Percentiles rank a stretch among this genome's conserved stretches.
Evolutionary conservation across 1,139 yeast species (phyloP).

Genomic region (Debaryomycetaceae sp.): DNA sequence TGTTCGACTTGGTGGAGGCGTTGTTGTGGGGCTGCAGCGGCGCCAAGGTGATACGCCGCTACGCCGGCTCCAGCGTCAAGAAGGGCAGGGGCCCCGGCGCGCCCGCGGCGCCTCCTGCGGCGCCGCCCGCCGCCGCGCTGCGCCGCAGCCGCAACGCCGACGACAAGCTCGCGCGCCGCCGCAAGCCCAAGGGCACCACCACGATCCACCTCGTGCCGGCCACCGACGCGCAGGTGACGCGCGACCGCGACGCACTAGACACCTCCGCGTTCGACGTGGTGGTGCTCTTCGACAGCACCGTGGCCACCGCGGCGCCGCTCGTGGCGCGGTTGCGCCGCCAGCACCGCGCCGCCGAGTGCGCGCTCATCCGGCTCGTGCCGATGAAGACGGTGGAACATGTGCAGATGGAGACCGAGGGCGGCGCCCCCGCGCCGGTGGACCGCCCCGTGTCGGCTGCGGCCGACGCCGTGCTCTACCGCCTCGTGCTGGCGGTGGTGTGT

Average conservation of each 20-base stretch:
- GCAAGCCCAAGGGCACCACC: constrained; percentile 3
- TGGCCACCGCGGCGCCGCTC: constrained; percentile 36
- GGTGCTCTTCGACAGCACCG: constrained; percentile 69
- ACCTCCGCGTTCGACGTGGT: constrained; percentile 52
- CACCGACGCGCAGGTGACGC: constrained; percentile 29
- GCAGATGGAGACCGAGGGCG: constrained; percentile 27
- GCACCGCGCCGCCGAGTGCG: constrained; percentile 22
- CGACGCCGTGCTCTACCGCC: constrained; percentile 52
- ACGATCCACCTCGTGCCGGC: constrained; percentile 43
- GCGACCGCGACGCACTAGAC: constrained; percentile 20
- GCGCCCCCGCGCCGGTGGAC: constrained; percentile 11
- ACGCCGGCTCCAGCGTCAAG: constrained; percentile 52
- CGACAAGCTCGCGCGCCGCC: not conserved
- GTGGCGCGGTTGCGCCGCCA: constrained; percentile 29
- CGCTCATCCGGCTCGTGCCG: constrained; percentile 57
- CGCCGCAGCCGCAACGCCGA: not conserved
- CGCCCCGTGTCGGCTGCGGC: constrained; percentile 20
- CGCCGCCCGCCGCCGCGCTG: constrained; percentile 7
- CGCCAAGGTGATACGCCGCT: constrained; percentile 50
- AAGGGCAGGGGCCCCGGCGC: constrained; percentile 20
- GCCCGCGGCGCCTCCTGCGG: constrained; percentile 8
- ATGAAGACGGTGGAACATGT: constrained; percentile 82
- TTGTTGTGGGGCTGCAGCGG: constrained; percentile 65
- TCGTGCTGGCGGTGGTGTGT: constrained; percentile 81
- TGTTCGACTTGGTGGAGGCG: constrained; percentile 78